Evolutionary conservation across 345 rosid species (phyloP), one percentile per base, ranked within the genome.

Genomic region (Clausena lansium): DNA sequence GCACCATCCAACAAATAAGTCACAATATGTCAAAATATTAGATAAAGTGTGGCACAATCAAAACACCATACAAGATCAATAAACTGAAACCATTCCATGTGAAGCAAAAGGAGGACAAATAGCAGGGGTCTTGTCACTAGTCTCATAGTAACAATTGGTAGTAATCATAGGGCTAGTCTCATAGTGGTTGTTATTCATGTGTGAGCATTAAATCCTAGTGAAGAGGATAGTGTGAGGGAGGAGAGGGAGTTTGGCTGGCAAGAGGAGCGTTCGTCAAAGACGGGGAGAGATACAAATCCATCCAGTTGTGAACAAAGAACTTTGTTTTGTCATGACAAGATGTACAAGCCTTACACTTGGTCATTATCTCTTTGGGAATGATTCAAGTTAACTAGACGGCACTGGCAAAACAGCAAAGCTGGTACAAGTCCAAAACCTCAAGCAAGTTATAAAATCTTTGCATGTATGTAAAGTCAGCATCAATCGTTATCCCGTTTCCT

Each of bases 1-100:
- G 86, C 67, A 78, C 32, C 20, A 24, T 45, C 13, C 33, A 71
- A 76, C 54, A 67, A 35, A 45, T 5, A 10, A 61, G 58, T 27
- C 25, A 25, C 50, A 45, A 70, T 27, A 22, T 75, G 6, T 20
- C 4, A 60, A 10, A 41, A 7, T 52, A 24, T 5, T 50, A 25
- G 66, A 58, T 35, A 9, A 2, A 9, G 1, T 24, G 8, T 25
- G n/a, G 55, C 24, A 33, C 4, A 13, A 41, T 32, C 24, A 30
- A 59, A 62, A 22, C 2, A 52, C 10, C 17, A 15, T 50, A 20
- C 19, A 41, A 28, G 27, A 15, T 32, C 58, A 73, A 71, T 35
- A n/a, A 30, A 35, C 38, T 13, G 47, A 15, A 38, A 59, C 28
- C 39, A 58, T 28, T 30, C 24, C 20, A 45, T 50, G 47, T 33